Conservation (phyloP, 352 stramenopile species). For the Phytopythium oedochilum region DNA sequence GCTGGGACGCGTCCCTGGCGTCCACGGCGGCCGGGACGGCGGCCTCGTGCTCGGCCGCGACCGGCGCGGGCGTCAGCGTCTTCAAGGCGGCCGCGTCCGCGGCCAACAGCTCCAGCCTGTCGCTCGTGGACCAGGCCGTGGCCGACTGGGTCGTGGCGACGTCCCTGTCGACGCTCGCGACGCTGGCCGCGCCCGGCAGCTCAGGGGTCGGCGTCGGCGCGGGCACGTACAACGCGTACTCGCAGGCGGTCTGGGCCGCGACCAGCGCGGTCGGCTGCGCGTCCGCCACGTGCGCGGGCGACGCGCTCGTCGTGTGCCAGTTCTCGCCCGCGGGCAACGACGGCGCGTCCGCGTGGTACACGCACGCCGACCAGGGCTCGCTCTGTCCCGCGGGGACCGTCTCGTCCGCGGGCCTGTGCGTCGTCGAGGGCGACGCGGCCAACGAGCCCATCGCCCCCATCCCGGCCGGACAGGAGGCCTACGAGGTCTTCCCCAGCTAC, state of each 20-base stretch:
- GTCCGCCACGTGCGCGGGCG: slow-evolving; percentile 29
- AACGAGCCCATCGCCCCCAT: slow-evolving; percentile 54
- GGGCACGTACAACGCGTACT: slow-evolving; percentile 71
- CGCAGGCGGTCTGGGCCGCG: slow-evolving; percentile 61
- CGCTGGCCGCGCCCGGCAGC: slow-evolving; percentile 33
- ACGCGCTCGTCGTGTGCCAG: slow-evolving; percentile 51
- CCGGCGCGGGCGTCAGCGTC: slow-evolving; percentile 36
- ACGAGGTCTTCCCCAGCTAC: slow-evolving; percentile 56
- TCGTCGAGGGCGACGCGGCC: slow-evolving; percentile 37
- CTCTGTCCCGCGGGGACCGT: slow-evolving; percentile 46
- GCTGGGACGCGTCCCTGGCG: slow-evolving; percentile 47
- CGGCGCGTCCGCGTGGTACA: slow-evolving; percentile 50
- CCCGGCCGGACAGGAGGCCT: slow-evolving; percentile 43
- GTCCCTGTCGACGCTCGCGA: slow-evolving; percentile 39
- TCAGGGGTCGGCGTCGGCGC: slow-evolving; percentile 40
- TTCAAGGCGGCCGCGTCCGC: slow-evolving; percentile 36
- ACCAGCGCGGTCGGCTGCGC: slow-evolving; percentile 65
- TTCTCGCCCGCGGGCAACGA: slow-evolving; percentile 57
- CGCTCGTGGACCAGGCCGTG: slow-evolving; percentile 48
- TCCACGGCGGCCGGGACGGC: slow-evolving; percentile 31
- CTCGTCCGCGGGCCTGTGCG: slow-evolving; percentile 38
- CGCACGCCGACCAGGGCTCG: slow-evolving; percentile 38
- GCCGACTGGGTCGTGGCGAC: slow-evolving; percentile 55
- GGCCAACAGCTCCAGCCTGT: slow-evolving; percentile 11
- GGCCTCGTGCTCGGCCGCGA: slow-evolving; percentile 27